Base-by-base conservation (phyloP, 495 filamentous ascomycete species). In the Clohesyomyces aquaticus region DNA sequence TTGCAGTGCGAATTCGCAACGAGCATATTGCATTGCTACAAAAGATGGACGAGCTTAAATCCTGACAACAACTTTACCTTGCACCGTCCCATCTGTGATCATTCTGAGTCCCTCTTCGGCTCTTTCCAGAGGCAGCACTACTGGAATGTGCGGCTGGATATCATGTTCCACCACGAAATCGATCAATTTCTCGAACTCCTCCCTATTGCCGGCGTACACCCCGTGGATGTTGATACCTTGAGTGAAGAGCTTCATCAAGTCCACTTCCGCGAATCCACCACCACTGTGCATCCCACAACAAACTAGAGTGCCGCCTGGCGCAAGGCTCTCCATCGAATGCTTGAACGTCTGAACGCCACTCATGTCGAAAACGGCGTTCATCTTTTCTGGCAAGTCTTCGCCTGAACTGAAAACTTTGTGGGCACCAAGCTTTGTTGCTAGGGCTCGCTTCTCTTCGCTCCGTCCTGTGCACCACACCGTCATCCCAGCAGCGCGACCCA, bases 401-500 rank as follows among this genome's bases (percentile, higher is more conserved):
- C 61, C 61, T 1, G 61, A 27, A 2, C 16, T 18, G 32, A 64
- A 64, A 9, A 53, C 51, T 14, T 29, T 52, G 54, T 57, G 52
- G 22, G 61, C 61, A 8, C 61, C 61, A 12, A 64, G 43, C 11
- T 50, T 48, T 18, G 14, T 50, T 10, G 61, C 61, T 3, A 64
- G 9, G 11, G 23, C 35, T 45, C 71, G 55, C 43, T 73, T 72
- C 38, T 61, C 64, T 3, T 61, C 59, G 6, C 63, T 72, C 4
- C 72, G 56, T 16, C 67, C 71, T 18, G 61, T 63, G 47, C 57
- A 63, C 72, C 69, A 75, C 2, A 72, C 69, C 23, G 46, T 42
- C 71, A 75, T 72, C 11, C 73, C 69, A 1, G 69, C 68, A 10
- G 69, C 69, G 42, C 41, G 42, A 23, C 69, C 71, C 18, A 75